Conservation (phyloP, 164 flowering plant species). For the Chimonanthus salicifolius region DNA sequence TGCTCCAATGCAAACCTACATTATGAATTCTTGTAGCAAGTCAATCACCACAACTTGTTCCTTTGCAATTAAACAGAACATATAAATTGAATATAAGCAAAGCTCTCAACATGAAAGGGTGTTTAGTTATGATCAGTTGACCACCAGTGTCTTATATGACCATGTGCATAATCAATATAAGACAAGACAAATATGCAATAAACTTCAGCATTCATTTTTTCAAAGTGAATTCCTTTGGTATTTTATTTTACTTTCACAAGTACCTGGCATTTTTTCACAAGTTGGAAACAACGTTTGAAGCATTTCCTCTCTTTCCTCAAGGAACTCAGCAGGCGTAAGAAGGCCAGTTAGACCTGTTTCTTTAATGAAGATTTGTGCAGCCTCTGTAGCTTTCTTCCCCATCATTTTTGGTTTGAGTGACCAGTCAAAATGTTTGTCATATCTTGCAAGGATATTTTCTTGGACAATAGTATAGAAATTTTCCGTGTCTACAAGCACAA, state of each 20-base stretch:
- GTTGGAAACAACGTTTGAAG: constrained; percentile 60
- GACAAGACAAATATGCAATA: not conserved
- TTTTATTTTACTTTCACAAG: not conserved
- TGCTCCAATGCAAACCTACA: not conserved
- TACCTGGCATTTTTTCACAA: constrained; percentile 91
- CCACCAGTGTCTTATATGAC: not conserved
- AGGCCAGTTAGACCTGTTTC: constrained; percentile 75
- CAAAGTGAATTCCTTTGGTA: not conserved
- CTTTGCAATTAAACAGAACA: not conserved
- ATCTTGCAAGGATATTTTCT: constrained; percentile 73
- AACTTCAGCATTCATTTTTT: no score
- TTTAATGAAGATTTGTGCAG: constrained; percentile 80
- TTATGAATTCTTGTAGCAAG: not conserved
- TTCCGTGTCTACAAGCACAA: constrained; percentile 70
- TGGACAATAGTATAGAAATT: constrained; percentile 86
- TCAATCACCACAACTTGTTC: not conserved
- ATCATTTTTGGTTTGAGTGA: constrained; percentile 92
- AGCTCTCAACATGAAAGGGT: not conserved
- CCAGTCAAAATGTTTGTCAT: constrained; percentile 82
- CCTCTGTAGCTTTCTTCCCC: constrained; percentile 91
- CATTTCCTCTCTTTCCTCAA: constrained; percentile 80
- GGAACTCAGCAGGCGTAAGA: constrained; percentile 71
- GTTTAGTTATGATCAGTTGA: not conserved
- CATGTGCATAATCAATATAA: not conserved
- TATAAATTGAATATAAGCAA: not conserved